Evolutionary conservation across 306 rosid genomes (phyloP).

Genomic region (Dryas drummondii): DNA sequence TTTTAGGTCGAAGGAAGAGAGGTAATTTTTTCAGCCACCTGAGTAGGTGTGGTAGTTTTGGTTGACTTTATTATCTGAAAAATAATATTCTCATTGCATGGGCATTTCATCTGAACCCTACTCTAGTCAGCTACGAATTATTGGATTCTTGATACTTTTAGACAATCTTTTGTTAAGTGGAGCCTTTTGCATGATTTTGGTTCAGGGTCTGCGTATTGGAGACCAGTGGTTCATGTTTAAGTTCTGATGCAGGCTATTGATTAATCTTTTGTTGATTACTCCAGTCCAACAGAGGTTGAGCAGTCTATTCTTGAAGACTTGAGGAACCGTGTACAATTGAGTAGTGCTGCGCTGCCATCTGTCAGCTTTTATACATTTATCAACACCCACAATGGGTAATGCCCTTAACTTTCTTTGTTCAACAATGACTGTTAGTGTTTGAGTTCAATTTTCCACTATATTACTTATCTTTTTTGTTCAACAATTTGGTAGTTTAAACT

Average conservation of each 20-base stretch:
- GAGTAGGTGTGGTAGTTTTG: not conserved
- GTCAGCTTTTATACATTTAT: constrained; percentile 89
- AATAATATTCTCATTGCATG: not conserved
- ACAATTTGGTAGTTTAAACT: constrained; percentile 64
- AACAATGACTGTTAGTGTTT: constrained; percentile 17
- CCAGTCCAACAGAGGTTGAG: constrained; percentile 85
- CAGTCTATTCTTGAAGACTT: constrained; percentile 94
- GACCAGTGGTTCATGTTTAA: not conserved
- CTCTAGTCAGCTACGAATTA: not conserved
- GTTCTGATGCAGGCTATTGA: constrained; percentile 20
- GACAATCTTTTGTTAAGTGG: not conserved
- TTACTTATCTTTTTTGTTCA: constrained; percentile 26
- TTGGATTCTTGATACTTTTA: not conserved
- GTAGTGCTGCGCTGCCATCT: constrained; percentile 82
- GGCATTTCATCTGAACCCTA: not conserved
- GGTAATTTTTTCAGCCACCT: not conserved
- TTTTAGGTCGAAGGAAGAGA: not conserved
- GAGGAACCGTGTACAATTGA: constrained; percentile 95
- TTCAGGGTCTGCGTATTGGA: constrained; percentile 5
- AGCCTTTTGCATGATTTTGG: constrained; percentile 8
- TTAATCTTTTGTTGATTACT: constrained; percentile 33
- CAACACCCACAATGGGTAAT: constrained; percentile 85
- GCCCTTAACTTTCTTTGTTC: constrained; percentile 17
- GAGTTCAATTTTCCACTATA: constrained; percentile 22
- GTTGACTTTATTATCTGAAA: not conserved